A percentile compares a stretch with the other conserved stretches of the same genome.
Conservation (phyloP, 371 early-diverging fungal genomes). For the Mortierella sp. region DNA sequence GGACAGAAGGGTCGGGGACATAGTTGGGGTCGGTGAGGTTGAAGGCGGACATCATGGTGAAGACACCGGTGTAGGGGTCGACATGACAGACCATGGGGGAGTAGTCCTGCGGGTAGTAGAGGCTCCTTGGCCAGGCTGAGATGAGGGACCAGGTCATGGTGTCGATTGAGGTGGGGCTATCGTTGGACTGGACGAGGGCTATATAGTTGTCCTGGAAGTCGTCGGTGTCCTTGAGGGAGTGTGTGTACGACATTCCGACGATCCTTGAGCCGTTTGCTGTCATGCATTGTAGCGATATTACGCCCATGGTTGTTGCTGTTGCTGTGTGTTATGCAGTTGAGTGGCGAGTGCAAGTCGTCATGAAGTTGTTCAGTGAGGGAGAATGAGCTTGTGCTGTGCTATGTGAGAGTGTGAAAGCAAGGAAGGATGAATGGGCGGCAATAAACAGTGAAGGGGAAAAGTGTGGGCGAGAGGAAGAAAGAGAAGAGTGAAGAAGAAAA, state of each 20-base stretch:
- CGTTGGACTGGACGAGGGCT: constrained; percentile 29
- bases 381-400: not conserved
- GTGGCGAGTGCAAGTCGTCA: not conserved
- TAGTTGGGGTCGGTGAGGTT: constrained; percentile 14
- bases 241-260: constrained; percentile 31
- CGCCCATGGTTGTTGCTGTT: constrained; percentile 19
- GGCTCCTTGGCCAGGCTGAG: constrained; percentile 8
- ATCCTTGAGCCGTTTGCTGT: constrained; percentile 26
- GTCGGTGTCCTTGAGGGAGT: not conserved
- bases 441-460: not conserved
- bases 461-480: not conserved
- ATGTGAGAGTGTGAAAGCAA: not conserved
- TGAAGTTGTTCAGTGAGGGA: not conserved
- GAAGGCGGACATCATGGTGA: constrained; percentile 36
- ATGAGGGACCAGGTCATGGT: constrained; percentile 26
- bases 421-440: not conserved
- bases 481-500: not conserved
- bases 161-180: constrained; percentile 13
- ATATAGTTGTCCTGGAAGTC: not conserved
- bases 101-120: constrained; percentile 21
- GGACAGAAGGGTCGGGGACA: not conserved
- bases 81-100: constrained; percentile 32
- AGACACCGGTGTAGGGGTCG: constrained; percentile 25
- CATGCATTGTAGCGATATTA: constrained; percentile 15
- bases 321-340: not conserved